These are phyloP conservation scores for Fistulifera pelliculosa DNA, from an alignment of 108 stramenopile species.

Conservation along the genomic window DNA sequence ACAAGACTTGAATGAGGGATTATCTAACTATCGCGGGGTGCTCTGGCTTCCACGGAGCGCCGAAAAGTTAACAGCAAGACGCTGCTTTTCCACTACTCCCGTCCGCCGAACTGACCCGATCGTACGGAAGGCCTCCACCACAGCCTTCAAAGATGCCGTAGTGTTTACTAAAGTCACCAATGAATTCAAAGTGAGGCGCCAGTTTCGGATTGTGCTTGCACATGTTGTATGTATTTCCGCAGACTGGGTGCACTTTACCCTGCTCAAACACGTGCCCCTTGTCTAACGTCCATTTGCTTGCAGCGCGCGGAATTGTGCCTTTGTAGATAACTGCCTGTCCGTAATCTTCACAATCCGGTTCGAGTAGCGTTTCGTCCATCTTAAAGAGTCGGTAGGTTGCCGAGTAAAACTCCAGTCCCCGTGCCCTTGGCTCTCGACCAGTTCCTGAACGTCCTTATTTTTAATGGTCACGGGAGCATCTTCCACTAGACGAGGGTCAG, in stretches of 20 bases:
- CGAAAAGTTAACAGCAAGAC: too few relatives aligned
- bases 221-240: conserved; percentile 95
- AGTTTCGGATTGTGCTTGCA: conserved; percentile 65
- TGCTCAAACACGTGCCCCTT: conserved; percentile 87
- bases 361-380: conserved; percentile 47
- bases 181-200: conserved; percentile 77
- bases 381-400: conserved; percentile 94
- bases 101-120: too few relatives aligned
- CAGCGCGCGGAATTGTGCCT: conserved; percentile 82
- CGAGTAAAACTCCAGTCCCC: conserved; percentile 84
- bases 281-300: conserved; percentile 82
- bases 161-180: conserved; percentile 80
- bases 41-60: too few relatives aligned
- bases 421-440: conserved; percentile 58
- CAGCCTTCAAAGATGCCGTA: conserved; percentile 90
- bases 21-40: too few relatives aligned
- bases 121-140: conserved; percentile 46
- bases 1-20: too few relatives aligned
- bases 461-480: conserved; percentile 84
- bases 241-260: conserved; percentile 86
- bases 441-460: conserved; percentile 61
- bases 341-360: conserved; percentile 82
- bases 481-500: conserved; percentile 86
- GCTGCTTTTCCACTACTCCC: too few relatives aligned
- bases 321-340: conserved; percentile 74